Evolutionary conservation across 768 basidiomycete genomes (phyloP).

Genomic region (Boletus reticuloceps): DNA sequence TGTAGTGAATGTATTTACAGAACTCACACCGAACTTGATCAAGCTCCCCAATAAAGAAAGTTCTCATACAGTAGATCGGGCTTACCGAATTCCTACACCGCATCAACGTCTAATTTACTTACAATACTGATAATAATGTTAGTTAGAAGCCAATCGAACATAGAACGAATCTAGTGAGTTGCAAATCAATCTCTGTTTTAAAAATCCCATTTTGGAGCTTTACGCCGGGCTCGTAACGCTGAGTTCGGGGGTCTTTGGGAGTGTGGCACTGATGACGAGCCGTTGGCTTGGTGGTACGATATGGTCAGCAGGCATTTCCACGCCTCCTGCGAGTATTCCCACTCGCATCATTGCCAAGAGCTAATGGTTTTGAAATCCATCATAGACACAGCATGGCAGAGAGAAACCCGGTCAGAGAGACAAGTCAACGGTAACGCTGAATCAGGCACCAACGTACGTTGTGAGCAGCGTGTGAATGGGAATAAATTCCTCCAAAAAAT

Average conservation of each 20-base stretch:
- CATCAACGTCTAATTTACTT: not conserved
- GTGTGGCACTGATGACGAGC: slow-evolving; percentile 30
- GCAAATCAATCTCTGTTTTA: not conserved
- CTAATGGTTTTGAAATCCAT: slow-evolving; percentile 24
- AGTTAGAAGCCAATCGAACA: slow-evolving; percentile 1
- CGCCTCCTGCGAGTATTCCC: slow-evolving; percentile 62
- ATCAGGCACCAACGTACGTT: slow-evolving; percentile 46
- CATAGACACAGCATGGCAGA: not conserved
- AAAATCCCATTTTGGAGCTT: not conserved
- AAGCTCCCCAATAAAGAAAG: not conserved
- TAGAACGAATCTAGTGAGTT: slow-evolving; percentile 15
- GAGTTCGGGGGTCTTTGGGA: slow-evolving; percentile 6
- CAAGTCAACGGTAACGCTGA: not conserved
- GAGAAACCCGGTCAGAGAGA: slow-evolving; percentile 3
- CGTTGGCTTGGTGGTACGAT: slow-evolving; percentile 46
- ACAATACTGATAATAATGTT: not conserved
- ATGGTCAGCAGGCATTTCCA: slow-evolving; percentile 47
- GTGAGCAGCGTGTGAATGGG: slow-evolving; percentile 81
- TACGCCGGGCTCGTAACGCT: not conserved
- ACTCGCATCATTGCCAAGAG: slow-evolving; percentile 78
- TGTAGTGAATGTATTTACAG: slow-evolving; percentile 1
- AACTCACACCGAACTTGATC: not conserved
- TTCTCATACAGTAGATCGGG: slow-evolving; percentile 1
- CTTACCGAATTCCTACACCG: not conserved
- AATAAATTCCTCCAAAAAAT: slow-evolving; percentile 84